Evolutionary conservation across 768 basidiomycete species (phyloP).

Genomic region (Phaeotremella fagi): DNA sequence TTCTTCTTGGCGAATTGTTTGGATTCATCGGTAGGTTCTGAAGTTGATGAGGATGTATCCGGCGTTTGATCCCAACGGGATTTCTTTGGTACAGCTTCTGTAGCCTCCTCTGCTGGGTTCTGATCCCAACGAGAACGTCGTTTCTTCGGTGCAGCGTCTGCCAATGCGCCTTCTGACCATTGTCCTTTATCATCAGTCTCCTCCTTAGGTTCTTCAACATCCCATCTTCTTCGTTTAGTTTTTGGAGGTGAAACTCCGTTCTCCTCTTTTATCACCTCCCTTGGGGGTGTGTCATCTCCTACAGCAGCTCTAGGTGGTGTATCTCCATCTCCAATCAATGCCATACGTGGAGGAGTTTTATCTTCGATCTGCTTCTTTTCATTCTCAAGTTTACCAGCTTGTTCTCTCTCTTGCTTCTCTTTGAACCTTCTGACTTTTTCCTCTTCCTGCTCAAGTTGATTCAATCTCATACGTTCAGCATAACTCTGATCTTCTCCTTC

Average conservation of each 20-base stretch:
- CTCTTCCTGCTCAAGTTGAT: conserved; percentile 91
- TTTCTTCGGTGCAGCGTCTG: conserved; percentile 73
- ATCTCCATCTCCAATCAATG: conserved; percentile 54
- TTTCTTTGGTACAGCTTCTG: conserved; percentile 57
- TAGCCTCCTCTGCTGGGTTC: conserved; percentile 62
- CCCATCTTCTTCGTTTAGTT: conserved; percentile 24
- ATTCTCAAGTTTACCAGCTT: conserved; percentile 56
- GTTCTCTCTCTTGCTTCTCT: conserved; percentile 79
- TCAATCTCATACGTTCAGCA: conserved; percentile 90
- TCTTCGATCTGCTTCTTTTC: conserved; percentile 63
- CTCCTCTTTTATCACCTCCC: conserved; percentile 51
- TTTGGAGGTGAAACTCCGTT: conserved; percentile 43
- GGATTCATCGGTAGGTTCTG: conserved; percentile 21
- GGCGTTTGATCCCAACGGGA: conserved; percentile 98
- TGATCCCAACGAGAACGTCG: conserved; percentile 96
- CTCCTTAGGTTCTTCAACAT: conserved; percentile 23
- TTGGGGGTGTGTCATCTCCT: conserved; percentile 49
- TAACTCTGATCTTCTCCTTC: conserved; percentile 77
- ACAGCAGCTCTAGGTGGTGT: conserved; percentile 50
- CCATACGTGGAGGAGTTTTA: conserved; percentile 73
- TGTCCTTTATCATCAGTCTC: conserved; percentile 54
- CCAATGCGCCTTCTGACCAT: conserved; percentile 69
- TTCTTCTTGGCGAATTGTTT: conserved; percentile 30
- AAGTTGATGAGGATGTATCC: conserved; percentile 54
- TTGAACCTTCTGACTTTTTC: conserved; percentile 72